Conservation (phyloP, 129 eudicot species). For the Deinandra increscens region DNA sequence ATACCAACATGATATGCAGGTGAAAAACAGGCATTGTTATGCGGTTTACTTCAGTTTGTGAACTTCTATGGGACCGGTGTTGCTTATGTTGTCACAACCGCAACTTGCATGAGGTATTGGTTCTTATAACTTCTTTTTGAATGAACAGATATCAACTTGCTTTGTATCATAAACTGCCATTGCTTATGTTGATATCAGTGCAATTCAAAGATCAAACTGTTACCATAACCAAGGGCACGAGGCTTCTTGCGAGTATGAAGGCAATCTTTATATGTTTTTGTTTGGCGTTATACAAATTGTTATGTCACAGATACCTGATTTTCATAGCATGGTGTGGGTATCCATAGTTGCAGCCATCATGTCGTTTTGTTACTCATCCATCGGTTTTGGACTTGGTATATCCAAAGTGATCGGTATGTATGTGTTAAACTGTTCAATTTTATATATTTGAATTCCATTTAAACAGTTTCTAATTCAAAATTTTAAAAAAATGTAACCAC, state of each 20-base stretch:
- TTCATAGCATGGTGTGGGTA: constrained; percentile 64
- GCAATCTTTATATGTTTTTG: constrained; percentile 45
- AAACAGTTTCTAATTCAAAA: background rate
- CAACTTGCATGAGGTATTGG: constrained; percentile 64
- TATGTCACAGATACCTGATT: constrained; percentile 70
- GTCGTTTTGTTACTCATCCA: constrained; percentile 68
- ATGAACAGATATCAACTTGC: background rate
- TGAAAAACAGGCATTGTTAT: constrained; percentile 45
- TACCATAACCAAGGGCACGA: constrained; percentile 59
- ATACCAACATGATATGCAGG: constrained; percentile 34
- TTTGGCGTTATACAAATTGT: constrained; percentile 62
- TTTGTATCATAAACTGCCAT: background rate
- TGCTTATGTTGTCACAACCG: constrained; percentile 71
- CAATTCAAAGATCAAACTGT: constrained; percentile 63
- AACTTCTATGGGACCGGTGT: constrained; percentile 72
- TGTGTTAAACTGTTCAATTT: background rate
- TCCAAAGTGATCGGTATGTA: constrained; percentile 53
- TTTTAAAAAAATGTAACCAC: constrained; percentile 10
- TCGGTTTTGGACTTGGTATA: constrained; percentile 68
- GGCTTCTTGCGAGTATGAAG: constrained; percentile 43
- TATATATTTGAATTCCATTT: background rate
- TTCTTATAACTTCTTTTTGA: background rate
- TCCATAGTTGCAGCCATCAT: constrained; percentile 69
- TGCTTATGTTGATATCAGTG: constrained; percentile 38
- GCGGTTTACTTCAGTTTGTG: constrained; percentile 56